A percentile compares a stretch with the other conserved stretches of the same genome.
Evolutionary conservation across 2,329 filamentous ascomycete genomes (phyloP).

Genomic region (Malbranchea cinnamomea): DNA sequence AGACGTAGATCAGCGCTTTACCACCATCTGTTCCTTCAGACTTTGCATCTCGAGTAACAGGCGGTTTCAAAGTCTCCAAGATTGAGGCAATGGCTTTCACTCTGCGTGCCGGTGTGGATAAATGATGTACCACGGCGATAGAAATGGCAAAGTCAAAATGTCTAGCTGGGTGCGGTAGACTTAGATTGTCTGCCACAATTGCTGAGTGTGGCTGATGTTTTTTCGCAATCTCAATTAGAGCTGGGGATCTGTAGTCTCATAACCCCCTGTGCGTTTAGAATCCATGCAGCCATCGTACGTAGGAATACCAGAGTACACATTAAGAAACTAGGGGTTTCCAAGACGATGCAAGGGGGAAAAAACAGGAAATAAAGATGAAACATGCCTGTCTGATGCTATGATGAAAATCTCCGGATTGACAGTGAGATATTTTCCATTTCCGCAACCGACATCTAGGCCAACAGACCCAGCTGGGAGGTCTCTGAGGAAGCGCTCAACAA

Average conservation of each 20-base stretch:
- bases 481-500: conserved; percentile 65
- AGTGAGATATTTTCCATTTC: conserved; percentile 87
- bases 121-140: conserved; percentile 87
- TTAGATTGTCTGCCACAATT: conserved; percentile 66
- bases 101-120: conserved; percentile 62
- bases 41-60: too few species aligned
- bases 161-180: conserved; percentile 56
- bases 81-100: conserved; percentile 57
- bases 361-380: conserved; percentile 11
- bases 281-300: too few species aligned
- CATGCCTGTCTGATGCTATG: conserved; percentile 69
- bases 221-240: conserved; percentile 42
- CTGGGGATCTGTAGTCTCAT: conserved; percentile 40
- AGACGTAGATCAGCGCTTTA: conserved; percentile 71
- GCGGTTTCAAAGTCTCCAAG: conserved; percentile 44
- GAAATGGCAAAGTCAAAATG: conserved; percentile 78
- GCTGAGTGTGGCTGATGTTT: conserved; percentile 49
- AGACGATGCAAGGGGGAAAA: conserved; percentile 8
- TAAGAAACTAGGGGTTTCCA: too few species aligned
- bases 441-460: conserved; percentile 84
- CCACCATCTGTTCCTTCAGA: conserved; percentile 31
- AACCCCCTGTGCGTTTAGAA: too few species aligned
- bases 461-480: conserved; percentile 53
- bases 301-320: too few species aligned
- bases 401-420: conserved; percentile 68